Base-by-base conservation (phyloP, 2,329 filamentous ascomycete genomes). In the Juglanconis oblonga region DNA sequence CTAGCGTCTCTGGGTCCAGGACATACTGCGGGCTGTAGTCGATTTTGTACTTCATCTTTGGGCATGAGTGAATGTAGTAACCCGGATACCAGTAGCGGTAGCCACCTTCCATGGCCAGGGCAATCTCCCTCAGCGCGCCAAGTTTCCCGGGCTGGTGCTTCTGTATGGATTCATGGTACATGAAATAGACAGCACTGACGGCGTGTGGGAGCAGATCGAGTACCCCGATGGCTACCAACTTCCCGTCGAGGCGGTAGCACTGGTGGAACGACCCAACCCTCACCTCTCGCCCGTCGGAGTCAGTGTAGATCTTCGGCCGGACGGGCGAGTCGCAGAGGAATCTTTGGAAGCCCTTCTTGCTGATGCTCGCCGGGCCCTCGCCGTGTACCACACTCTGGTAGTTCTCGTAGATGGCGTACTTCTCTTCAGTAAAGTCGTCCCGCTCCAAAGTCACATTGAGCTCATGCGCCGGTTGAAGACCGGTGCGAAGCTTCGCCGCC, bases 31-130 rank as follows among this genome's bases (percentile, higher is more conserved):
- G 90, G 10, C 81, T 79, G 71, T 90, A 95, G 69, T 92, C 88
- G 60, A 87, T 88, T 77, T 95, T 95, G 77, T 95, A 95, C 66
- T 81, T 81, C 91, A 95, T 94, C 77, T 95, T 95, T 56, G 83
- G 80, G 68, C 90, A 94, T 57, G 77, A 86, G 71, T 93, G 90
- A 61, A 95, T 94, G 68, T 94, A 95, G 72, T 87, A 94, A 5
- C 91, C 87, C 5, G 82, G 88, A 73, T 94, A 95, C 82, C 91
- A 95, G 79, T 85, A 92, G 48, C 81, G 76, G 67, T 93, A 92
- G 0, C 84, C 87, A 5, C 78, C 79, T 68, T 94, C 90, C 3
- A 81, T 74, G 0, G 90, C 88, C 33, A 95, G 72, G 0, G 86
- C 79, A 62, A 91, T 89, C 72, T 95, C 91, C 63, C 87, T 78